A percentile compares a stretch with the other conserved stretches of the same genome.
phyloP scores from a whole-genome alignment of 2,329 filamentous ascomycete species.

The Neopestalotiopsis sp. region DNA sequence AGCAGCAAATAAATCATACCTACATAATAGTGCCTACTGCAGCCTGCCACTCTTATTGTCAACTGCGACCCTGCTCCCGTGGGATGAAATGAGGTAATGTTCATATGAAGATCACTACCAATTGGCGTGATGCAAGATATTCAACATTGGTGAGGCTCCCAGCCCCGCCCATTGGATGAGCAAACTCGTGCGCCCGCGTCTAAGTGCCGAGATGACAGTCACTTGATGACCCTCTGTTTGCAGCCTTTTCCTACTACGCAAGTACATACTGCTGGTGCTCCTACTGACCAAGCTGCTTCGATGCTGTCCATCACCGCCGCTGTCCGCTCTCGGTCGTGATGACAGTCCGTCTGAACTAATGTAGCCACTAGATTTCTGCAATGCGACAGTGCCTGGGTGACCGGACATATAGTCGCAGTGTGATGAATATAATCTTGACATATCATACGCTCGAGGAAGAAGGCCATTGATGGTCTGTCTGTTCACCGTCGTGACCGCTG shows the following conservation, averaged over 20 bases:
- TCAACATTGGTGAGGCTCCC: background rate
- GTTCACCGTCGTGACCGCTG: background rate
- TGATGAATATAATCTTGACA: background rate
- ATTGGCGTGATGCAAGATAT: background rate
- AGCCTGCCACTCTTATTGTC: background rate
- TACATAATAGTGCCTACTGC: background rate
- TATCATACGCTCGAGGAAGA: constrained; percentile 1
- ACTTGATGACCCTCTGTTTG: background rate
- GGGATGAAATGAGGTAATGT: constrained; percentile 7
- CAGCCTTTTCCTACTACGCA: background rate
- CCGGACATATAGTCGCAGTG: background rate
- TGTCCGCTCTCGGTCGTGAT: background rate
- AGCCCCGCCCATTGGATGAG: constrained; percentile 2
- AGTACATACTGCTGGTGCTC: background rate
- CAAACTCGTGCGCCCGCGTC: background rate
- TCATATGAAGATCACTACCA: background rate
- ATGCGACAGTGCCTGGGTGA: background rate
- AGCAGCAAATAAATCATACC: background rate
- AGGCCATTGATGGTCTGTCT: background rate
- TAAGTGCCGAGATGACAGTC: background rate
- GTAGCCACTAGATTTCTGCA: background rate
- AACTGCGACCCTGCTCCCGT: background rate
- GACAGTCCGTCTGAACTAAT: background rate
- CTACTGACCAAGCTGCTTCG: background rate
- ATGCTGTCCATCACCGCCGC: background rate